Evolutionary conservation across 305 asterid genomes (phyloP), one percentile per base, ranked within the genome.

Genomic region (Fraxinus angustifolia): DNA sequence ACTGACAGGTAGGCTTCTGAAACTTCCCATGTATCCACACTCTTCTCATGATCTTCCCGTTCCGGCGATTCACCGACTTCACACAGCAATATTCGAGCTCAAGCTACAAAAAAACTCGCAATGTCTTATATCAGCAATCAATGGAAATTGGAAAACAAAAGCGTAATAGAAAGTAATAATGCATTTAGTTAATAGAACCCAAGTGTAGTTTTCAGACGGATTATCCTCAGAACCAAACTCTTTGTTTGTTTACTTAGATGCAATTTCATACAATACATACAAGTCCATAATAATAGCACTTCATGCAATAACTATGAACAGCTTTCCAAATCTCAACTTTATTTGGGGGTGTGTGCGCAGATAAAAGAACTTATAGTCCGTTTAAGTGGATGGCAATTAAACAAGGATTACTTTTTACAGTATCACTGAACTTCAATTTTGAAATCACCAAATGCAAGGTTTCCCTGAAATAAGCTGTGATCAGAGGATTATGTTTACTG

Each of bases 21-120:
- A 90, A 90, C 87, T 90, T 90, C n/a, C 94, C 92, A 33, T 90
- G 92, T 78, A 90, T 88, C 94, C 94, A 90, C 10, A 90, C 94
- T 81, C 94, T 84, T 72, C 70, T 81, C 94, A 90, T 90, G 78
- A 80, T 82, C 70, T 89, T 90, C 79, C 91, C 90, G 1, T 84
- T 89, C 33, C 85, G 84, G 8, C 90, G 91, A 81, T 90, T 90
- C 26, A 78, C 81, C 4, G 92, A 89, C 84, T 82, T 88, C 73
- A 90, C 92, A 82, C 94, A 89, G 58, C 94, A 90, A 74, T 90
- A 90, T 36, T 90, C 92, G 26, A 90, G 92, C 83, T 89, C 92
- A 58, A 88, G 71, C 94, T 90, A 84, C 89, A 83, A 68, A 70
- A 79, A 26, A 50, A 60, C 73, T 65, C 23, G 1, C n/a, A 1